These are phyloP conservation scores for Kurtzmaniella cleridarum DNA, from an alignment of 805 yeast genomes.

Conservation along the genomic window DNA sequence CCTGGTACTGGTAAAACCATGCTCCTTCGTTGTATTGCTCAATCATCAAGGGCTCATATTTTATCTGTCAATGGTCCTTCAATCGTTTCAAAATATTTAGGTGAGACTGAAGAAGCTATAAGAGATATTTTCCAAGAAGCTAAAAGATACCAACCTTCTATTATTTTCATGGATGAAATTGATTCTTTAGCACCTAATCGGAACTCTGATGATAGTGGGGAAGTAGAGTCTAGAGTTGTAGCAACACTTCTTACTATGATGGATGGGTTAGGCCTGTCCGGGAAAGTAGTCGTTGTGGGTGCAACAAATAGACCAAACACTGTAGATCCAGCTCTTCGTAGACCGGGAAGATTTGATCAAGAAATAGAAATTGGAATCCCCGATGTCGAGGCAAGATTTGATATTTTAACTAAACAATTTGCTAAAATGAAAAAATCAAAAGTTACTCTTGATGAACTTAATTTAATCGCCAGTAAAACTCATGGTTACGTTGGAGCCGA, in stretches of 20 bases:
- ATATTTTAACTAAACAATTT: slow-evolving; percentile 64
- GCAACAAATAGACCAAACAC: slow-evolving; percentile 71
- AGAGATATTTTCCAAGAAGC: slow-evolving; percentile 85
- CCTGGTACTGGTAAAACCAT: slow-evolving; percentile 97
- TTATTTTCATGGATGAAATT: slow-evolving; percentile 86
- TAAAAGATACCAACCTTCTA: slow-evolving; percentile 74
- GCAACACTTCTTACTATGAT: slow-evolving; percentile 79
- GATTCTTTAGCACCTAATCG: slow-evolving; percentile 88
- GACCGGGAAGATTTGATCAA: slow-evolving; percentile 88
- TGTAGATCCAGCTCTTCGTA: slow-evolving; percentile 65
- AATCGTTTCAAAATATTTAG: slow-evolving; percentile 85
- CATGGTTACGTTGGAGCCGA: slow-evolving; percentile 99
- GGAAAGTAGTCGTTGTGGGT: slow-evolving; percentile 63
- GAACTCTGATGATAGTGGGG: slow-evolving; percentile 80
- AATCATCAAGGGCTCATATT: slow-evolving; percentile 75
- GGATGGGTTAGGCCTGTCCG: slow-evolving; percentile 69
- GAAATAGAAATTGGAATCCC: slow-evolving; percentile 92
- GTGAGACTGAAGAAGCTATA: slow-evolving; percentile 88
- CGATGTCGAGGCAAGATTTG: slow-evolving; percentile 71
- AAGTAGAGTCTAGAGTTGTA: slow-evolving; percentile 84
- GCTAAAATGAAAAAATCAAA: slow-evolving; percentile 39
- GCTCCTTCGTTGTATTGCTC: slow-evolving; percentile 77
- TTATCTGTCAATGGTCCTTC: slow-evolving; percentile 86
- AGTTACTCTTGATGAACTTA: slow-evolving; percentile 51
- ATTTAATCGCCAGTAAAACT: slow-evolving; percentile 64